Percentiles rank a stretch among this genome's conserved stretches.
phyloP scores from a whole-genome alignment of 2,329 filamentous ascomycete genomes.

The Diplodia seriata region DNA sequence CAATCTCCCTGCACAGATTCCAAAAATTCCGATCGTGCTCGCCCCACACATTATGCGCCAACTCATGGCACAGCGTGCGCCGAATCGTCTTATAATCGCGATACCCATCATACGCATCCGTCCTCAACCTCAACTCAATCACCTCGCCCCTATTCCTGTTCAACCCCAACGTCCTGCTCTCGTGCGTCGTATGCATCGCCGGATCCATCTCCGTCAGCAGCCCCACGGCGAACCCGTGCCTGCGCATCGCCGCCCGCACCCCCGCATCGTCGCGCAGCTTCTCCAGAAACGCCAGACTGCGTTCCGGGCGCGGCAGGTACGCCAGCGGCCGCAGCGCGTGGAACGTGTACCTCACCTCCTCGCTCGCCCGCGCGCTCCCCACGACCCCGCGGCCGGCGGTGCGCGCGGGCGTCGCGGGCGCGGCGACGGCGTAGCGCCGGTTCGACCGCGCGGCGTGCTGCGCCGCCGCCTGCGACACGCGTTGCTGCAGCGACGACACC shows the following conservation, averaged over 20 bases:
- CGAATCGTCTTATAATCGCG: constrained; percentile 90
- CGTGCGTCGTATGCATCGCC: constrained; percentile 78
- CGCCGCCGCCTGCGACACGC: constrained; percentile 42
- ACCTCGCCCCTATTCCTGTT: constrained; percentile 89
- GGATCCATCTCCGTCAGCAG: constrained; percentile 97
- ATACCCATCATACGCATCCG: constrained; percentile 93
- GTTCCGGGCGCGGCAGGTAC: constrained; percentile 77
- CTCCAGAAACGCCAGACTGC: constrained; percentile 74
- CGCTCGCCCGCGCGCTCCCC: constrained; percentile 53
- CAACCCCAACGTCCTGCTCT: constrained; percentile 81
- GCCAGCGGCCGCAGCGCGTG: constrained; percentile 75
- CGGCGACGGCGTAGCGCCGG: constrained; percentile 46
- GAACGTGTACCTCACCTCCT: constrained; percentile 81
- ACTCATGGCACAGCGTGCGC: constrained; percentile 91
- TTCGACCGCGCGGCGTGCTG: constrained; percentile 47
- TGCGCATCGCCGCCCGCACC: constrained; percentile 81
- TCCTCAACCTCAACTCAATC: constrained; percentile 89
- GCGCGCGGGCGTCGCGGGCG: constrained; percentile 48
- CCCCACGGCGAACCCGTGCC: constrained; percentile 83
- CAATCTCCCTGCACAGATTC: constrained; percentile 85
- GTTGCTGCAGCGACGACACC: constrained; percentile 60
- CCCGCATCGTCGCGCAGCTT: constrained; percentile 82
- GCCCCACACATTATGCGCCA: constrained; percentile 88
- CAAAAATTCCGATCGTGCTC: constrained; percentile 89
- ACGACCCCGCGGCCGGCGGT: constrained; percentile 50